phyloP scores from a whole-genome alignment of 257 asterid genomes.

The Fraxinus pennsylvanica region DNA sequence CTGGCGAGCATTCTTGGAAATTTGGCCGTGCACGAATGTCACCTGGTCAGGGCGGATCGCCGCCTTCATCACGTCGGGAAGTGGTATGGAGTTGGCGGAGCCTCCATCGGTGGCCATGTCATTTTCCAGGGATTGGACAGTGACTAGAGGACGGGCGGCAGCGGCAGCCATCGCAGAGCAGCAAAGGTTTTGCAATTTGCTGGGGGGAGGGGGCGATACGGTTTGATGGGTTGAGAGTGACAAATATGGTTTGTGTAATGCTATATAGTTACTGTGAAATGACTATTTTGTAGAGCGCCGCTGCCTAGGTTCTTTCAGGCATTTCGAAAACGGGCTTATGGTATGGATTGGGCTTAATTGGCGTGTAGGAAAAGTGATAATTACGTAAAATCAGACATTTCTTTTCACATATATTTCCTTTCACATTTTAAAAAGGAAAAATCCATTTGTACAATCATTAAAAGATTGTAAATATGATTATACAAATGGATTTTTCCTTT shows the following conservation, averaged over 20 bases:
- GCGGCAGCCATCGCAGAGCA: conserved; percentile 10
- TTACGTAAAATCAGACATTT: no score
- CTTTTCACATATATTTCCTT: no score
- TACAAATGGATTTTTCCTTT: no score
- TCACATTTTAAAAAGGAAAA: no score
- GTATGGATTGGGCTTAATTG: neutral
- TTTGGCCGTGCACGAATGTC: conserved; percentile 41
- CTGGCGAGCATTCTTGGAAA: conserved; percentile 48
- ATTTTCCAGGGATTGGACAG: conserved; percentile 6
- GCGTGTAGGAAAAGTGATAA: neutral
- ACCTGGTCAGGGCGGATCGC: conserved; percentile 50
- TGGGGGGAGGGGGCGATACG: neutral
- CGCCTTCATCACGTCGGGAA: conserved; percentile 43
- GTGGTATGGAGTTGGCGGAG: conserved; percentile 25
- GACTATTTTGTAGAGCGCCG: neutral
- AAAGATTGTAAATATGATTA: no score
- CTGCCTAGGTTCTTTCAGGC: neutral
- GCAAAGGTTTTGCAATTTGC: no score
- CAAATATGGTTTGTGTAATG: conserved; percentile 46
- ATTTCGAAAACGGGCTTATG: neutral
- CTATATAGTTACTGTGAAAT: neutral
- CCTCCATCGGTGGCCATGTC: conserved; percentile 3
- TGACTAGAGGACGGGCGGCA: conserved; percentile 2
- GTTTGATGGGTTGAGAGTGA: neutral
- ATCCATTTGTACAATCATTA: no score